Evolutionary conservation across 2,329 filamentous ascomycete species (phyloP).

Genomic region (Tympanopsis confertula): DNA sequence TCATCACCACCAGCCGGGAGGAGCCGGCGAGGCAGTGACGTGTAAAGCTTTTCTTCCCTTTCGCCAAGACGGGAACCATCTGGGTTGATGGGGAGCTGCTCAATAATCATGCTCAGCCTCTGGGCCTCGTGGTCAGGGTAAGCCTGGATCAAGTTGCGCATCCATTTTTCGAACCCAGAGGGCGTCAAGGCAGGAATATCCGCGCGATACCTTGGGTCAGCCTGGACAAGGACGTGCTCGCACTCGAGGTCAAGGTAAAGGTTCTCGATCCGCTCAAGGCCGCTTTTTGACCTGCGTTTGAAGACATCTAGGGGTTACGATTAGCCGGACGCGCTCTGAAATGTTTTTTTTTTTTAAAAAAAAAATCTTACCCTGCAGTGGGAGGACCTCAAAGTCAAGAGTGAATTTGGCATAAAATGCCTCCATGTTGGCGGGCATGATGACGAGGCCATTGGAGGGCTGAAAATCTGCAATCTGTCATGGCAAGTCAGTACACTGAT

Average conservation of each 20-base stretch:
- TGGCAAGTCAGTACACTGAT: background rate
- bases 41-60: background rate
- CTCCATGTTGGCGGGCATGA: slow-evolving; percentile 66
- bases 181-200: slow-evolving; percentile 54
- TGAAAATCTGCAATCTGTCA: slow-evolving; percentile 17
- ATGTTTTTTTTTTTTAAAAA: slow-evolving; percentile 10
- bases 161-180: slow-evolving; percentile 60
- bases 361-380: slow-evolving; percentile 46
- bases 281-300: slow-evolving; percentile 23
- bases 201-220: slow-evolving; percentile 35
- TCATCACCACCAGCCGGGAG: slow-evolving; percentile 6
- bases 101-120: slow-evolving; percentile 56
- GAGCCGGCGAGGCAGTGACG: background rate
- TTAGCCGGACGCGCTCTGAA: slow-evolving; percentile 8
- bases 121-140: slow-evolving; percentile 66
- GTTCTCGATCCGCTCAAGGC: slow-evolving; percentile 38
- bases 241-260: slow-evolving; percentile 41
- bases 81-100: slow-evolving; percentile 55
- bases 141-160: slow-evolving; percentile 60
- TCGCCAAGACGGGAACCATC: slow-evolving; percentile 30
- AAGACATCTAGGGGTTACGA: slow-evolving; percentile 33
- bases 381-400: slow-evolving; percentile 53
- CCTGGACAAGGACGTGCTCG: slow-evolving; percentile 56
- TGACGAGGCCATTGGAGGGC: slow-evolving; percentile 46
- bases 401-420: slow-evolving; percentile 60